A percentile compares a stretch with the other conserved stretches of the same genome.
Evolutionary conservation across 2,329 filamentous ascomycete genomes (phyloP).

Genomic region (Coniochaeta prunicola): DNA sequence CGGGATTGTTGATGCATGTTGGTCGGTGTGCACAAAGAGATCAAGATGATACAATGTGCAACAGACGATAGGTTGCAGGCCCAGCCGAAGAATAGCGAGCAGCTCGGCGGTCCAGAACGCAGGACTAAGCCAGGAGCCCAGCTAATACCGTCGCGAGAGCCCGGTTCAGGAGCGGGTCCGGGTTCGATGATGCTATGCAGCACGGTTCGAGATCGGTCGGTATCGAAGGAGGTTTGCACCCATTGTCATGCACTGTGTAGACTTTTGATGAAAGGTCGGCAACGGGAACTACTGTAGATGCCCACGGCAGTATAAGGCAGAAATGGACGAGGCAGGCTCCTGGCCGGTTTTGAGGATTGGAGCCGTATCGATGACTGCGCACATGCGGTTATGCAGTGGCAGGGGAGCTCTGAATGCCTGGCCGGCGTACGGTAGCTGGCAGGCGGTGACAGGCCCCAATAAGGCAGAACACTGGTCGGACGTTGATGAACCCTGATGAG

Average conservation of each 20-base stretch:
- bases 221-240: background rate
- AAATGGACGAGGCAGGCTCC: background rate
- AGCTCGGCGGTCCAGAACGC: background rate
- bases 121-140: background rate
- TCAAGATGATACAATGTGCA: no score
- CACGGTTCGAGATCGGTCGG: background rate
- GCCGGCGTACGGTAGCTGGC: background rate
- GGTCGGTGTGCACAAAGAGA: background rate
- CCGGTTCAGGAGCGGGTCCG: background rate
- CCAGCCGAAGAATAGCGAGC: background rate
- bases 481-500: background rate
- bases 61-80: background rate
- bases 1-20: constrained; percentile 87
- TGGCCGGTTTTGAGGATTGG: background rate
- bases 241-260: background rate
- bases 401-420: background rate
- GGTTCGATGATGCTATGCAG: background rate
- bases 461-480: background rate
- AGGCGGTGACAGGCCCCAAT: background rate
- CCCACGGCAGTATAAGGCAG: background rate
- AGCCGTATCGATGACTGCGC: background rate
- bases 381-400: background rate
- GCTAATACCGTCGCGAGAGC: background rate
- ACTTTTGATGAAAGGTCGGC: background rate
- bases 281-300: background rate